phyloP scores from a whole-genome alignment of 164 flowering plant species.

The Magnolia changhungtana region DNA sequence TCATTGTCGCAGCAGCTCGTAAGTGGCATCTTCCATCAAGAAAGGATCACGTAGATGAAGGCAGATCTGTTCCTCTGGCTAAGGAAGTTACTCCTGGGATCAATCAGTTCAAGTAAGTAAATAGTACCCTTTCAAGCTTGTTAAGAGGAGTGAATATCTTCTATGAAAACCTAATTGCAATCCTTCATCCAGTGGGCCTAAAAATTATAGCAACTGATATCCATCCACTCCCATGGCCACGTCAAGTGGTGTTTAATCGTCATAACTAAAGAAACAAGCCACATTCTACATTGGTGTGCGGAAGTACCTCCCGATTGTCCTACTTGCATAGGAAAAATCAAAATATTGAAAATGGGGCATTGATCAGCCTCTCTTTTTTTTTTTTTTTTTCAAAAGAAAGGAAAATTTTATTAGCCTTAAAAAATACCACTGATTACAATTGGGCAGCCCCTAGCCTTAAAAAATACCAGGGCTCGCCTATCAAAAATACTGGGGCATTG shows the following conservation, averaged over 20 bases:
- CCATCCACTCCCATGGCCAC: no score
- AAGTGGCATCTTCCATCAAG: conserved; percentile 4
- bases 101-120: background rate
- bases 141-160: background rate
- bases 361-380: background rate
- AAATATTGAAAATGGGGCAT: background rate
- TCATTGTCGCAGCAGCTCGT: conserved; percentile 7
- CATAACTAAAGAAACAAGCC: no score
- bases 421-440: no score
- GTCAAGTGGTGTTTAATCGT: no score
- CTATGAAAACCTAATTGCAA: background rate
- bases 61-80: background rate
- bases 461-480: no score
- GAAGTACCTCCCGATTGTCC: no score
- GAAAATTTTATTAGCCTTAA: no score
- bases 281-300: no score
- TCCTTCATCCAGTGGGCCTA: background rate
- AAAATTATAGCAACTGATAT: background rate
- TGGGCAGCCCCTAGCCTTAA: no score
- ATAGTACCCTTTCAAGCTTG: background rate
- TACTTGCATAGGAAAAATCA: no score
- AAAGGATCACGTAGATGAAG: background rate
- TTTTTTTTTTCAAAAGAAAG: no score
- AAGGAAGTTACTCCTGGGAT: background rate
- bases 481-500: background rate